A percentile compares a stretch with the other conserved stretches of the same genome.
phyloP scores from a whole-genome alignment of 176 grass and related monocot genomes.

The Carex pumila region DNA sequence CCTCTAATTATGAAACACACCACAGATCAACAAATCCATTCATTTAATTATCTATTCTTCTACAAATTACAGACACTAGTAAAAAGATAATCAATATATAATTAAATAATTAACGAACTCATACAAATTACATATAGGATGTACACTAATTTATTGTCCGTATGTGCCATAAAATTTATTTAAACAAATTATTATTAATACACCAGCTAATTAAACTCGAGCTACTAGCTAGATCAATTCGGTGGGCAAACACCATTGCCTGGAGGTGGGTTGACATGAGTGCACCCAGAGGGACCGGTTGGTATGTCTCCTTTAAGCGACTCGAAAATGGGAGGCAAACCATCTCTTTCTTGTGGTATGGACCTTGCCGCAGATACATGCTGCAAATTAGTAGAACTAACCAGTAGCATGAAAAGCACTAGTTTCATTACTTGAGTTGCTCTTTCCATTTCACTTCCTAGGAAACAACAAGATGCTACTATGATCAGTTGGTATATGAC shows the following conservation, averaged over 20 bases:
- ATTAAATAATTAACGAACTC: neutral
- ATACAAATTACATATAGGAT: neutral
- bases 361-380: neutral
- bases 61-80: no score
- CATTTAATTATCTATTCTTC: no score
- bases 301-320: neutral
- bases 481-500: neutral
- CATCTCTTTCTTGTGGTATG: neutral
- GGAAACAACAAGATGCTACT: neutral
- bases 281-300: neutral
- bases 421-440: constrained; percentile 11
- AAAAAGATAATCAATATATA: no score
- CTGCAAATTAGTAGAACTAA: neutral
- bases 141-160: neutral
- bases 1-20: no score
- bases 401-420: constrained; percentile 6
- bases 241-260: neutral
- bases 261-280: no score
- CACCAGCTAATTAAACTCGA: neutral
- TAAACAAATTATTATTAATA: neutral
- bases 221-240: no score
- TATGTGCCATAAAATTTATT: neutral
- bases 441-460: neutral
- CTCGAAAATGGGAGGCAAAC: neutral
- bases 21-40: no score